Percentiles rank a stretch among this genome's conserved stretches.
phyloP scores from a whole-genome alignment of 2,329 filamentous ascomycete genomes.

The Westerdykella aurantiaca region DNA sequence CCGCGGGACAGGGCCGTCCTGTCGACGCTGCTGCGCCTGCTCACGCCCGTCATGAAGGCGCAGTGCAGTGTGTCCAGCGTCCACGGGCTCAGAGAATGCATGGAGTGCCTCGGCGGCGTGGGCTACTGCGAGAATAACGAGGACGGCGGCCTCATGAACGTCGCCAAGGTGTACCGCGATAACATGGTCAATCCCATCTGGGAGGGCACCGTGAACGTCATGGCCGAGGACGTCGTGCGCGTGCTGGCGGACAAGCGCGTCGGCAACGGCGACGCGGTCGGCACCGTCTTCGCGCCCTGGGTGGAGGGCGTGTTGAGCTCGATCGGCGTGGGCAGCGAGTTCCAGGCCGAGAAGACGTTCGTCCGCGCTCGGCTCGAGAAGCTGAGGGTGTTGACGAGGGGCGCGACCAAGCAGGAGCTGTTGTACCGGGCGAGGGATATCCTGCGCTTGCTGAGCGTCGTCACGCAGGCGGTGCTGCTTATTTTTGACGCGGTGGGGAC shows the following conservation, averaged over 20 bases:
- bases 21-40: slow-evolving; percentile 15
- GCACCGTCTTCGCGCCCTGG: slow-evolving; percentile 18
- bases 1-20: slow-evolving; percentile 14
- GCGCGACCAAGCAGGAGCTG: slow-evolving; percentile 16
- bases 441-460: slow-evolving; percentile 27
- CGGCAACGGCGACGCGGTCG: slow-evolving; percentile 18
- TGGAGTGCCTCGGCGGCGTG: slow-evolving; percentile 61
- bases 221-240: slow-evolving; percentile 51
- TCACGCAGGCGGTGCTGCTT: slow-evolving; percentile 35
- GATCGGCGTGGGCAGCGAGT: not conserved
- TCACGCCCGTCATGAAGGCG: slow-evolving; percentile 23
- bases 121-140: slow-evolving; percentile 60
- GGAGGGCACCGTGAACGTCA: slow-evolving; percentile 68
- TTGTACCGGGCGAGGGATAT: slow-evolving; percentile 22
- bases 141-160: slow-evolving; percentile 54
- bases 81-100: slow-evolving; percentile 50
- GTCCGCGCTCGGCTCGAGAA: slow-evolving; percentile 9
- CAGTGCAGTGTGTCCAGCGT: slow-evolving; percentile 27
- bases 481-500: slow-evolving; percentile 36
- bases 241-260: slow-evolving; percentile 36
- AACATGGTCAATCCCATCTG: slow-evolving; percentile 60
- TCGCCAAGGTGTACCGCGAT: slow-evolving; percentile 62
- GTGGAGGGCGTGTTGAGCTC: slow-evolving; percentile 6
- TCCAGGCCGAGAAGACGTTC: slow-evolving; percentile 8
- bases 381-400: slow-evolving; percentile 5